Conservation (phyloP, 495 filamentous ascomycete genomes). For the Viridothelium virens region DNA sequence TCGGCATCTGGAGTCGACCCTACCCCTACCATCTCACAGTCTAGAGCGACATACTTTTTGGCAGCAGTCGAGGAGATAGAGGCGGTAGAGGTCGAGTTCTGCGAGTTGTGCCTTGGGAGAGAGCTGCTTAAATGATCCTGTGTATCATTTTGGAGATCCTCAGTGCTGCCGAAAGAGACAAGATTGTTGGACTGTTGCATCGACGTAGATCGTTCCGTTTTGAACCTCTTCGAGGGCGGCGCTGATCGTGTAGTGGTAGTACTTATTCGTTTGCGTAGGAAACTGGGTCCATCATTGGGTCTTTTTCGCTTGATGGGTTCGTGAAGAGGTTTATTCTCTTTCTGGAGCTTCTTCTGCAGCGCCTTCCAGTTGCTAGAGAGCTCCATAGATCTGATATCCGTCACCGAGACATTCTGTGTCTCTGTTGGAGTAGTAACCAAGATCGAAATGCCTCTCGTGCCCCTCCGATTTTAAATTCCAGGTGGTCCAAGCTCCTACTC, state of each 20-base stretch:
- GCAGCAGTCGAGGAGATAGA: slow-evolving; percentile 37
- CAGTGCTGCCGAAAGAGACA: slow-evolving; percentile 20
- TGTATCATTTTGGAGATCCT: background rate
- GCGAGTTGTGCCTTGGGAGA: background rate
- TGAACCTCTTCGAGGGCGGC: slow-evolving; percentile 39
- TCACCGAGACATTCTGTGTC: background rate
- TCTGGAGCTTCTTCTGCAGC: slow-evolving; percentile 33
- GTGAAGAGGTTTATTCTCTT: slow-evolving; percentile 14
- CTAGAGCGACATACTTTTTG: slow-evolving; percentile 75
- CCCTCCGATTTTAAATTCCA: too few relatives aligned
- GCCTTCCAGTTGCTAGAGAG: slow-evolving; percentile 43
- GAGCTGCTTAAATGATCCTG: slow-evolving; percentile 17
- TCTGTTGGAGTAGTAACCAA: too few relatives aligned
- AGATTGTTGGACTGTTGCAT: slow-evolving; percentile 32
- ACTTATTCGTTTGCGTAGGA: slow-evolving; percentile 49
- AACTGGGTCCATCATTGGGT: slow-evolving; percentile 2
- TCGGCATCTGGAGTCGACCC: slow-evolving; percentile 50
- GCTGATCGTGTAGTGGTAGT: slow-evolving; percentile 62
- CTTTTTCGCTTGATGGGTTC: slow-evolving; percentile 29
- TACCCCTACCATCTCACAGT: slow-evolving; percentile 97
- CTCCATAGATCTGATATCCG: background rate
- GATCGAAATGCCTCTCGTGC: too few relatives aligned
- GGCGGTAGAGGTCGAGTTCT: slow-evolving; percentile 42
- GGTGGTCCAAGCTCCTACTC: too few relatives aligned
- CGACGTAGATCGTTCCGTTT: slow-evolving; percentile 35